Evolutionary conservation across 129 eudicot genomes (phyloP), one percentile per base, ranked within the genome.

Genomic region (Solidago caesia): DNA sequence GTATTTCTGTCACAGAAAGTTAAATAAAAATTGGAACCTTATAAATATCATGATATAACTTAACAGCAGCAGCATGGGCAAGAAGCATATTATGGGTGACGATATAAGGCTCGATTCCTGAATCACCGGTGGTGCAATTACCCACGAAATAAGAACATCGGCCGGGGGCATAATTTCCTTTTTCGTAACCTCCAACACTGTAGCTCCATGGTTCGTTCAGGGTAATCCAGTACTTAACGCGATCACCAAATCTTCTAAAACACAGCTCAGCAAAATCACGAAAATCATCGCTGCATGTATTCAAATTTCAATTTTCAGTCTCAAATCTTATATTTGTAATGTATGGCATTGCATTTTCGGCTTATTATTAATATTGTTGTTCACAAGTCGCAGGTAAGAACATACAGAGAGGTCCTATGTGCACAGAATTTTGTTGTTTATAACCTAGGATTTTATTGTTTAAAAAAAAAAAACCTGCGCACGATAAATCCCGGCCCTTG

Each of bases 161-260:
- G 16, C 92, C 92, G 12, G 92, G 92, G 47, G 92, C 87, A 55
- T 74, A 77, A 48, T 42, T 25, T 62, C 96, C 92, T 7, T 58
- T 73, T 26, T 81, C 87, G 62, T 84, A 87, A 11, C 89, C 89
- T 25, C 60, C 66, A 2, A 45, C 64, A 25, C 70, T 76, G 47
- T 72, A 85, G 62, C 68, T 81, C 67, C 82, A 83, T 49, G 93
- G 96, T 75, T 90, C 96, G 42, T 87, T 90, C 13, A 90, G 33
- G 6, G 91, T 90, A 68, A 76, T 85, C 96, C 96, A 90, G 55
- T 72, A 47, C 81, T 87, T 90, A 64, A 90, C 96, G 29, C 87
- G 72, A 64, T 85, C 88, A 11, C 90, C 96, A 73, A 85, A 90
- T 65, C 74, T 75, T 60, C 81, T 72, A 72, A 80, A 89, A 72